phyloP scores from a whole-genome alignment of 805 yeast genomes.

The Lipomyces japonicus region DNA sequence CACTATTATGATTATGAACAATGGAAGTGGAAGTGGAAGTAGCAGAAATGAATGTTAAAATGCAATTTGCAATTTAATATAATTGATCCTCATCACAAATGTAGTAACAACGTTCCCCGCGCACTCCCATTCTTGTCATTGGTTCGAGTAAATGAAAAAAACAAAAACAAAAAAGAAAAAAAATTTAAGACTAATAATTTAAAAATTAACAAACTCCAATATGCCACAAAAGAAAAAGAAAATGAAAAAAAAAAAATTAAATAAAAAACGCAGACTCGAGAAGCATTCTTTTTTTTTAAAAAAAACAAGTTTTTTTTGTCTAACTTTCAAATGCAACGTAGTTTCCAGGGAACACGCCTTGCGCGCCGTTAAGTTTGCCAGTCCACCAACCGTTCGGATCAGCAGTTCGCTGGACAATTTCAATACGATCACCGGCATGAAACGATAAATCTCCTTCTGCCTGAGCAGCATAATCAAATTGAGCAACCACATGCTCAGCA shows the following conservation, averaged over 20 bases:
- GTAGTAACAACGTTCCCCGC: no score
- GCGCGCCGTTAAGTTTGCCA: conserved; percentile 74
- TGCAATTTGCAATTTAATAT: no score
- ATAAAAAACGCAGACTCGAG: not conserved
- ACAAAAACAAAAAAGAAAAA: not conserved
- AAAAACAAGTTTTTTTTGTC: not conserved
- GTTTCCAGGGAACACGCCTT: conserved; percentile 95
- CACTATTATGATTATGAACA: no score
- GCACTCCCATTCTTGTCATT: no score
- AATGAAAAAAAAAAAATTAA: not conserved
- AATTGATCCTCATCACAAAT: no score
- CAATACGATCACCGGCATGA: conserved; percentile 82
- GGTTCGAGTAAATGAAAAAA: no score
- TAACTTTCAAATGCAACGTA: conserved; percentile 63
- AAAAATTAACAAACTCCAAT: not conserved
- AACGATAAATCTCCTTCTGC: conserved; percentile 88
- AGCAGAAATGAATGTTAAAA: no score
- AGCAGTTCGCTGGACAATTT: conserved; percentile 72
- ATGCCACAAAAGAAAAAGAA: not conserved
- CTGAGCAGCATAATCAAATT: conserved; percentile 89
- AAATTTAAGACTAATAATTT: not conserved
- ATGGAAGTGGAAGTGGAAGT: no score
- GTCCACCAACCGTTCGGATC: conserved; percentile 99
- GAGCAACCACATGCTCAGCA: conserved; percentile 64
- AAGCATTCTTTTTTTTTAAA: not conserved